Evolutionary conservation across 768 basidiomycete genomes (phyloP).

Genomic region (Trametes punicea): DNA sequence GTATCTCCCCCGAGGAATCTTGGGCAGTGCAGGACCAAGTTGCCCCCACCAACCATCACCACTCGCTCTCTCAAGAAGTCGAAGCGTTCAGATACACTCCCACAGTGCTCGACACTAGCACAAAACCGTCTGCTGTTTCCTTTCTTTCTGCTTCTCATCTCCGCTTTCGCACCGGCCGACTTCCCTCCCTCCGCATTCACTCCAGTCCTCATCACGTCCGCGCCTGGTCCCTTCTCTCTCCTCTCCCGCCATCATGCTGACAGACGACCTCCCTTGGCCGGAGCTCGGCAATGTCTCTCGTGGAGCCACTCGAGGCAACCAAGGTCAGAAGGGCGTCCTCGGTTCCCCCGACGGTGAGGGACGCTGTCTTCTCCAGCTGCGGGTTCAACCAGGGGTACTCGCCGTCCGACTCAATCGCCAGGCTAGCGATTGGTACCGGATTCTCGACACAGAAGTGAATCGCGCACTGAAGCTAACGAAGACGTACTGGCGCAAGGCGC

Average conservation of each 20-base stretch:
- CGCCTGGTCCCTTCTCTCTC: constrained; percentile 5
- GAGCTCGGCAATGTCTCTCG: constrained; percentile 83
- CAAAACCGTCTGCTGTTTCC: constrained; percentile 13
- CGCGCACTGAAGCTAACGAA: constrained; percentile 80
- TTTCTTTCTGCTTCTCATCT: constrained; percentile 16
- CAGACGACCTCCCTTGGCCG: constrained; percentile 84
- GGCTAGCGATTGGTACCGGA: constrained; percentile 80
- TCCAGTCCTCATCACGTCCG: constrained; percentile 11
- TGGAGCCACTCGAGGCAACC: constrained; percentile 80
- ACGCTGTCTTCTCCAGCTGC: constrained; percentile 73
- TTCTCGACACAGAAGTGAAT: constrained; percentile 74
- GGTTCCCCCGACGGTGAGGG: constrained; percentile 70
- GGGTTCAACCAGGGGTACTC: constrained; percentile 81
- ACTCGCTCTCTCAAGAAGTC: constrained; percentile 13
- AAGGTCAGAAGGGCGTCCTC: constrained; percentile 80
- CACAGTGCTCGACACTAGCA: constrained; percentile 17
- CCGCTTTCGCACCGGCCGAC: constrained; percentile 19
- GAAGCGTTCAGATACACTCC: constrained; percentile 19
- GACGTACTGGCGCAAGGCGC: constrained; percentile 76
- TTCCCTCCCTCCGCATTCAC: constrained; percentile 18
- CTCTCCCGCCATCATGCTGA: constrained; percentile 34
- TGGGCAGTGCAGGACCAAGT: constrained; percentile 18
- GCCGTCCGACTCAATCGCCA: constrained; percentile 71
- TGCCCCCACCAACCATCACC: constrained; percentile 18
- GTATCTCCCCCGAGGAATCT: constrained; percentile 10